Evolutionary conservation across 2,329 filamentous ascomycete genomes (phyloP).

Genomic region (Talaromyces sp.): DNA sequence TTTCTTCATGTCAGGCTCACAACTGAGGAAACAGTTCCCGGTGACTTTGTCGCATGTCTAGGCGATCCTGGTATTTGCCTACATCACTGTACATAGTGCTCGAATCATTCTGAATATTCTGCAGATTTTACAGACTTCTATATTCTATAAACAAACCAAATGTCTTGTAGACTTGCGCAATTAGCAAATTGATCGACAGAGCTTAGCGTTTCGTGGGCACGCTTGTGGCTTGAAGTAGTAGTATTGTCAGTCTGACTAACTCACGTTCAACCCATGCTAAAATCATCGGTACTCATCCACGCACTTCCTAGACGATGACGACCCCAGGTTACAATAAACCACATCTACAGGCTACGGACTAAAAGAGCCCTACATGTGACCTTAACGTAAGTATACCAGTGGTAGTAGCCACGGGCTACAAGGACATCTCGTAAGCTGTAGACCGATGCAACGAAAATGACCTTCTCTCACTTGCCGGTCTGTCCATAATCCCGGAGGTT

Average conservation of each 20-base stretch:
- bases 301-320: background rate
- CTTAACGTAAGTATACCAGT: background rate
- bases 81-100: background rate
- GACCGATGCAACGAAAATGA: background rate
- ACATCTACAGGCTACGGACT: background rate
- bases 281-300: background rate
- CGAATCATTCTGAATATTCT: background rate
- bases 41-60: background rate
- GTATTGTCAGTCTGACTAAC: background rate
- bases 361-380: slow-evolving; percentile 6
- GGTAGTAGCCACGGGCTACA: no score
- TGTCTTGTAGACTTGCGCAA: background rate
- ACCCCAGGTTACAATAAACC: slow-evolving; percentile 7
- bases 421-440: background rate
- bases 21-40: background rate
- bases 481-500: background rate
- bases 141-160: background rate
- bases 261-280: background rate
- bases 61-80: background rate
- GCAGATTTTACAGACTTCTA: background rate
- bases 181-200: slow-evolving; percentile 5
- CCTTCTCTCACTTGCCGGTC: background rate
- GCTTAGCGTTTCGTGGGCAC: background rate
- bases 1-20: background rate
- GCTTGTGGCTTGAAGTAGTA: slow-evolving; percentile 5